Conservation (phyloP, 192 early-diverging fungal species). For the Entomortierella beljakovae region DNA sequence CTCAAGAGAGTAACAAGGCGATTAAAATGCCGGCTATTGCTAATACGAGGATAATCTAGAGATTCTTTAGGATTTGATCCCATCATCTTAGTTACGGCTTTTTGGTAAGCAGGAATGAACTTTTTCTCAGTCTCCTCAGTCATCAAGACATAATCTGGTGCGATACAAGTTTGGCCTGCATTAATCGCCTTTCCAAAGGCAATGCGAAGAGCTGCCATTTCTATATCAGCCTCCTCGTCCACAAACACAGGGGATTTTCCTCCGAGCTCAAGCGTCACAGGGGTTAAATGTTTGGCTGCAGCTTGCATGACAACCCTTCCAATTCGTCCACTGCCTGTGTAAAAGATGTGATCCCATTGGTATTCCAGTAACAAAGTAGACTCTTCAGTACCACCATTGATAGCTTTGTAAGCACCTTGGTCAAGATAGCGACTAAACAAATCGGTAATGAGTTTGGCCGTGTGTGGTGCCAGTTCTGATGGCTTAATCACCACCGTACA, state of each 20-base stretch:
- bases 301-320: conserved; percentile 82
- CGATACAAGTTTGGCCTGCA: conserved; percentile 89
- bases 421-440: conserved; percentile 83
- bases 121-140: conserved; percentile 65
- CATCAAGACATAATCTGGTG: conserved; percentile 87
- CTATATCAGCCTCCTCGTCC: conserved; percentile 68
- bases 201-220: conserved; percentile 74
- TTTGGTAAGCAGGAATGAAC: conserved; percentile 68
- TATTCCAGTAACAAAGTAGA: conserved; percentile 75
- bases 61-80: conserved; percentile 60
- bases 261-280: conserved; percentile 90
- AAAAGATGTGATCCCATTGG: conserved; percentile 89
- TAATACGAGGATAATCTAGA: conserved; percentile 74
- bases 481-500: conserved; percentile 84
- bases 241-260: conserved; percentile 82
- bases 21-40: conserved; percentile 75
- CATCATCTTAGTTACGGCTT: conserved; percentile 56
- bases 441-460: conserved; percentile 68
- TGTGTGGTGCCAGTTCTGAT: conserved; percentile 79
- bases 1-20: conserved; percentile 73
- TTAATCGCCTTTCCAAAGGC: conserved; percentile 86
- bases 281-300: conserved; percentile 81
- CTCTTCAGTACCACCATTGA: conserved; percentile 81
- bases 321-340: conserved; percentile 84
- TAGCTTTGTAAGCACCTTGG: conserved; percentile 63